These are phyloP conservation scores for Solanum chacoense DNA, from an alignment of 305 asterid genomes.

Conservation along the genomic window DNA sequence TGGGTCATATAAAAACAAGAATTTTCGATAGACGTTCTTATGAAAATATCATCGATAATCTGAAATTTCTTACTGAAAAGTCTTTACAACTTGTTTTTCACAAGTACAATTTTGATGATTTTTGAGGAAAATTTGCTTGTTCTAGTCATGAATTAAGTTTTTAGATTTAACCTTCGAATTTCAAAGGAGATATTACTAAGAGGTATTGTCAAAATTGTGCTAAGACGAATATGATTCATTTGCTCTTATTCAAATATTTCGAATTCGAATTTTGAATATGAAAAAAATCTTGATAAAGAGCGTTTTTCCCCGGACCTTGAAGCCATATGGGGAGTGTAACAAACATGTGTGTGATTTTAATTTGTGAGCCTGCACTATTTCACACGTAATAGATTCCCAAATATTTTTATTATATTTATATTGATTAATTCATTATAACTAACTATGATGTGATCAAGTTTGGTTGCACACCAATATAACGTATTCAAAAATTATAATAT, in stretches of 20 bases:
- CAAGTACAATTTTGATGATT: not conserved
- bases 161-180: not conserved
- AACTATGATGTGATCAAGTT: not conserved
- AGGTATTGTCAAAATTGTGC: not conserved
- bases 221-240: not conserved
- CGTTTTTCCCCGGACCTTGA: not conserved
- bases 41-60: fast-evolving
- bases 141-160: not conserved
- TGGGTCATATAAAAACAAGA: not conserved
- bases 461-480: not conserved
- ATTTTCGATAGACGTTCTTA: not conserved
- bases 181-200: not conserved
- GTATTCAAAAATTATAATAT: not conserved
- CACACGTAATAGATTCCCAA: not conserved
- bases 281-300: not conserved
- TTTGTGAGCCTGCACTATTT: not conserved
- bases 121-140: not conserved
- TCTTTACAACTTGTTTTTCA: not conserved
- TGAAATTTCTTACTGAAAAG: not conserved
- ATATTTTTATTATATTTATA: not conserved
- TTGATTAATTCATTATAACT: not conserved
- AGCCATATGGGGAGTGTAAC: not conserved
- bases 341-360: not conserved
- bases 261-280: not conserved
- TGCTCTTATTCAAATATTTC: not conserved